Evolutionary conservation across 805 yeast genomes (phyloP).

Genomic region (Myxozyma vanderwaltii): DNA sequence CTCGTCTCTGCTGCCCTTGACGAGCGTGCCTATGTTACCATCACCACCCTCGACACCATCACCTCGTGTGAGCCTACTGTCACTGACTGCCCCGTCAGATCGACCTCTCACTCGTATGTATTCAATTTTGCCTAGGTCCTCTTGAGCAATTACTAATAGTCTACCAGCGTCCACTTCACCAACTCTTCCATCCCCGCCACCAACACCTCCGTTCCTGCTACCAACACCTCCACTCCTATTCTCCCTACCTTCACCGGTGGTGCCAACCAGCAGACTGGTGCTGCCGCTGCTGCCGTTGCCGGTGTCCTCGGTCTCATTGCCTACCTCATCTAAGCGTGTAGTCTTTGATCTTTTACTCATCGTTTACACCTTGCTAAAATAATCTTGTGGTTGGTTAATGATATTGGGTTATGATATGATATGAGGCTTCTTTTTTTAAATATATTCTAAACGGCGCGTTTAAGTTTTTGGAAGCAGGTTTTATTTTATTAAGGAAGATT

Average conservation of each 20-base stretch:
- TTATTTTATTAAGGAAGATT: background rate
- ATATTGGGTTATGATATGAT: slow-evolving; percentile 7
- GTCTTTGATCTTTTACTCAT: background rate
- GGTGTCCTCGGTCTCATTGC: slow-evolving; percentile 38
- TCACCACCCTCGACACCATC: slow-evolving; percentile 52
- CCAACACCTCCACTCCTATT: slow-evolving; percentile 35
- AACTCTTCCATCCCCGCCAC: slow-evolving; percentile 24
- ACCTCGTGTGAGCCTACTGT: slow-evolving; percentile 50
- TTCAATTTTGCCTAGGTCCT: background rate
- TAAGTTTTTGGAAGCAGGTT: background rate
- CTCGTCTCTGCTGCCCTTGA: slow-evolving; percentile 30
- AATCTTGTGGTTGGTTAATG: background rate
- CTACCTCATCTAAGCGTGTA: slow-evolving; percentile 33
- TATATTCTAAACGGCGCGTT: too few relatives aligned
- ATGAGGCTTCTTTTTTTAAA: background rate
- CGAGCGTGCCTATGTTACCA: slow-evolving; percentile 35
- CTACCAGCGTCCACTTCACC: slow-evolving; percentile 15
- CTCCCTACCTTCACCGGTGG: slow-evolving; percentile 35
- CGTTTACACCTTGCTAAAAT: background rate
- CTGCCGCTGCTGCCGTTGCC: slow-evolving; percentile 29
- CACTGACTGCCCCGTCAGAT: slow-evolving; percentile 51
- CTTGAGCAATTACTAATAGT: background rate
- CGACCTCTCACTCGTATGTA: slow-evolving; percentile 22
- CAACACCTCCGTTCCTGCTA: slow-evolving; percentile 34
- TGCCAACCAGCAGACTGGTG: slow-evolving; percentile 26